A percentile compares a stretch with the other conserved stretches of the same genome.
These are phyloP conservation scores for Starmerella roubikii DNA, from an alignment of 805 yeast genomes.

Conservation along the genomic window DNA sequence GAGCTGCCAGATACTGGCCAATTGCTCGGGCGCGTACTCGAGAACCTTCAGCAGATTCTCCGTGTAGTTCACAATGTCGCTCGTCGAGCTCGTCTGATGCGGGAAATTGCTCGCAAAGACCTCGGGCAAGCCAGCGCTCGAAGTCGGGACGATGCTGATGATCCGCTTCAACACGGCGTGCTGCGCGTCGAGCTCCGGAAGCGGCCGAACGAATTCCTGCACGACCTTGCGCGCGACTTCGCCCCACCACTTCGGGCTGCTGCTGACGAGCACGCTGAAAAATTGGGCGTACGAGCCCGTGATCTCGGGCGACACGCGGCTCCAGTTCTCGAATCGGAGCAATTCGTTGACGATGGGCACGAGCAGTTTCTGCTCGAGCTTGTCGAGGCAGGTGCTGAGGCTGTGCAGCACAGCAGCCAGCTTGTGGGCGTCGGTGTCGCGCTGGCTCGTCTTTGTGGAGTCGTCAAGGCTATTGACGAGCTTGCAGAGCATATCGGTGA, in stretches of 20 bases:
- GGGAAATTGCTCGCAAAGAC: conserved; percentile 56
- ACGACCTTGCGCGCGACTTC: conserved; percentile 66
- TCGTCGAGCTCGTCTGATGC: conserved; percentile 47
- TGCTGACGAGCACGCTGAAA: conserved; percentile 62
- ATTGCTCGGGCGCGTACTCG: conserved; percentile 63
- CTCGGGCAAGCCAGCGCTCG: conserved; percentile 49
- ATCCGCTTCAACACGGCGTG: conserved; percentile 56
- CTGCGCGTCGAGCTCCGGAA: conserved; percentile 30
- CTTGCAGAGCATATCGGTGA: conserved; percentile 1
- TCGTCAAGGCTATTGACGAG: background rate
- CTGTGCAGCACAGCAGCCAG: conserved; percentile 42
- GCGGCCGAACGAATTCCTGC: conserved; percentile 37
- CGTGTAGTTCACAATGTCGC: conserved; percentile 39
- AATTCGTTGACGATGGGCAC: conserved; percentile 45
- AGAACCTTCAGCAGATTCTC: conserved; percentile 46
- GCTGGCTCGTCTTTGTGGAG: too few species aligned
- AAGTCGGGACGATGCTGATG: conserved; percentile 66
- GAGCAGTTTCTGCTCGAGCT: conserved; percentile 41
- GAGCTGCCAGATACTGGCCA: conserved; percentile 63
- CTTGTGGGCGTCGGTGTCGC: conserved; percentile 27
- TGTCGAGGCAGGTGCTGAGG: conserved; percentile 50
- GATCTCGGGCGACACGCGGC: conserved; percentile 33
- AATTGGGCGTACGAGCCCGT: conserved; percentile 53
- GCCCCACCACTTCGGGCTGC: conserved; percentile 79
- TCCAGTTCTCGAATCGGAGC: conserved; percentile 47